Percentiles rank a stretch among this genome's conserved stretches.
Conservation (phyloP, 257 asterid species). For the Euphrasia confusa region DNA sequence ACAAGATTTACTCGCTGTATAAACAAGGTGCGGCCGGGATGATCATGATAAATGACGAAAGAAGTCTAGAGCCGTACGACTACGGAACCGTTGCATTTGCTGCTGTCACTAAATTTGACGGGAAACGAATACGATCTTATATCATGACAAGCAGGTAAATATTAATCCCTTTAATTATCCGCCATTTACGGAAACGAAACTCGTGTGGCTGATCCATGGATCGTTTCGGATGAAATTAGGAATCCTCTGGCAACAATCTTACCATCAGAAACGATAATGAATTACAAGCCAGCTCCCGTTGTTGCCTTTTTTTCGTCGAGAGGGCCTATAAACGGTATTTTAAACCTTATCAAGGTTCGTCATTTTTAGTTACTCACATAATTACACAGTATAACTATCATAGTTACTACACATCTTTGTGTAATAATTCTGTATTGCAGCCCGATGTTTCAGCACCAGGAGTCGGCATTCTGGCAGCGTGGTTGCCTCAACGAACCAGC, state of each 20-base stretch:
- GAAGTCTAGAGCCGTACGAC: neutral
- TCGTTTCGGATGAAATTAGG: neutral
- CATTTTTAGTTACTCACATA: no score
- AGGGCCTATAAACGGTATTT: neutral
- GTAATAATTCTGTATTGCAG: slow-evolving; percentile 17
- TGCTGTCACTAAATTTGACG: slow-evolving; percentile 40
- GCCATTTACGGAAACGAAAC: neutral
- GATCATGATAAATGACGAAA: neutral
- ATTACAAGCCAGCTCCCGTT: neutral
- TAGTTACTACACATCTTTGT: no score
- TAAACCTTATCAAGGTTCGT: neutral
- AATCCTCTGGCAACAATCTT: neutral
- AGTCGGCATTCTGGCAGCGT: slow-evolving; percentile 70
- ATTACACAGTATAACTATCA: no score
- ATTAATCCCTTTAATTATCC: neutral
- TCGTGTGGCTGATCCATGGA: neutral
- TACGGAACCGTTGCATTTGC: slow-evolving; percentile 32
- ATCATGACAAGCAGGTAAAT: slow-evolving; percentile 34
- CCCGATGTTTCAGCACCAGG: slow-evolving; percentile 90
- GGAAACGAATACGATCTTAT: slow-evolving; percentile 39
- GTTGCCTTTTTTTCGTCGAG: neutral
- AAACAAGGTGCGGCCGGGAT: neutral
- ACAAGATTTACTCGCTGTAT: slow-evolving; percentile 9
- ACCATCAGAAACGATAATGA: neutral
- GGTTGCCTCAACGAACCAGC: slow-evolving; percentile 39